A percentile compares a stretch with the other conserved stretches of the same genome.
These are phyloP conservation scores for Phytophthora pseudosyringae DNA, from an alignment of 352 stramenopile genomes.

Conservation along the genomic window DNA sequence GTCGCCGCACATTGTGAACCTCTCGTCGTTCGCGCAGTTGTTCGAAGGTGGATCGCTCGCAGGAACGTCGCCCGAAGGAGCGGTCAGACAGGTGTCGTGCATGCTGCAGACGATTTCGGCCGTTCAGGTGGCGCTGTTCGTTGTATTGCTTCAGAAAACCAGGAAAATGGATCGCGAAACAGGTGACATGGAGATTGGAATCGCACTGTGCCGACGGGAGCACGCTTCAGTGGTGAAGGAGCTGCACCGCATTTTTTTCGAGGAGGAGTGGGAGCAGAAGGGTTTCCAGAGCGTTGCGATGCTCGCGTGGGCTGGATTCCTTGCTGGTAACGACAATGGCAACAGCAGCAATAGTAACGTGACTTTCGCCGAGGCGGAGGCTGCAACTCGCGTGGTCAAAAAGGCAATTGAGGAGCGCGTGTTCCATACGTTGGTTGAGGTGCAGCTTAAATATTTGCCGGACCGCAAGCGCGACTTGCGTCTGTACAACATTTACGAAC, in stretches of 20 bases:
- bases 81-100: conserved; percentile 77
- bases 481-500: conserved; percentile 75
- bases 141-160: conserved; percentile 66
- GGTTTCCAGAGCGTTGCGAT: conserved; percentile 77
- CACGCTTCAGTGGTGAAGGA: conserved; percentile 60
- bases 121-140: conserved; percentile 70
- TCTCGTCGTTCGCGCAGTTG: conserved; percentile 76
- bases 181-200: conserved; percentile 49
- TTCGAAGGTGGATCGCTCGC: conserved; percentile 72
- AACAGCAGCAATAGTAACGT: conserved; percentile 44
- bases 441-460: conserved; percentile 79
- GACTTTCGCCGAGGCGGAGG: conserved; percentile 66
- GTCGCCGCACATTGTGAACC: conserved; percentile 84
- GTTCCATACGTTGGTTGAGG: conserved; percentile 73
- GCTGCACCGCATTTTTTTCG: conserved; percentile 69
- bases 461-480: conserved; percentile 76
- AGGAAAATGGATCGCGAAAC: conserved; percentile 74
- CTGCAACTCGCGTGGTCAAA: conserved; percentile 62
- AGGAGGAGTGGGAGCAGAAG: conserved; percentile 73
- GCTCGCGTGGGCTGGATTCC: conserved; percentile 77
- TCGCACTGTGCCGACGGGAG: conserved; percentile 49
- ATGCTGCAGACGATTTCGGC: conserved; percentile 80
- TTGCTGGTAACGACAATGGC: conserved; percentile 44
- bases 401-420: conserved; percentile 68
- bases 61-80: conserved; percentile 65